Evolutionary conservation across 352 stramenopile species (phyloP), one percentile per base, ranked within the genome.

Genomic region (Phytopythium helicoides): DNA sequence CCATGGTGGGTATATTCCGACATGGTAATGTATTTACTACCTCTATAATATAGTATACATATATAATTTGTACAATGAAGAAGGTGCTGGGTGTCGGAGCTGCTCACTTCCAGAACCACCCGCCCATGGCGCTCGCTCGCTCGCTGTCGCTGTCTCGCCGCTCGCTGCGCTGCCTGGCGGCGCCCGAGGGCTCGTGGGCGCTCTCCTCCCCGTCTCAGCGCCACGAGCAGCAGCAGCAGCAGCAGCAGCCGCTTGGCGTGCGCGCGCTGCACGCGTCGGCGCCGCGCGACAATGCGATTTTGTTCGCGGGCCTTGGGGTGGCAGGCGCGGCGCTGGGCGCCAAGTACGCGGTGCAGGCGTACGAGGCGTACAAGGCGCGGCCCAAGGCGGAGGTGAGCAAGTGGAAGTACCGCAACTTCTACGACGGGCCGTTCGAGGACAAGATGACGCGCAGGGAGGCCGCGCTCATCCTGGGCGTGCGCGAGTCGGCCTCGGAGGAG

Each of bases 371-470:
- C 76, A 83, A 90, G 62, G 73, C 72, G 22, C 64, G 65, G 5
- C 86, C 76, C 19, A 94, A 88, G 74, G 76, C 64, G 50, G 79
- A 86, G 44, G 76, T 61, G 52, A 89, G 71, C 57, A 68, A 63
- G 47, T 87, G 71, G 79, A 89, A 76, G 66, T 89, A 87, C 64
- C 81, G 81, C 58, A 94, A 94, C 64, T 96, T 96, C 56, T 98
- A 98, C 73, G 89, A 98, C 64, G 94, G 94, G 0, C 96, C 96
- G 25, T 99, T 99, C 68, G 97, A 99, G 64, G 94, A 99, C 14
- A 97, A 97, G 64, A 99, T 99, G 97, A 99, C 97, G 39, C 81
- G 92, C 6, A 85, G 97, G 28, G 97, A 99, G 73, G 97, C 97
- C n/a, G 97, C 97, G 18, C 75, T 99, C 34, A 99, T 99, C 69